Conservation (phyloP, 495 filamentous ascomycete genomes). For the Talaromyces nanjingensis region DNA sequence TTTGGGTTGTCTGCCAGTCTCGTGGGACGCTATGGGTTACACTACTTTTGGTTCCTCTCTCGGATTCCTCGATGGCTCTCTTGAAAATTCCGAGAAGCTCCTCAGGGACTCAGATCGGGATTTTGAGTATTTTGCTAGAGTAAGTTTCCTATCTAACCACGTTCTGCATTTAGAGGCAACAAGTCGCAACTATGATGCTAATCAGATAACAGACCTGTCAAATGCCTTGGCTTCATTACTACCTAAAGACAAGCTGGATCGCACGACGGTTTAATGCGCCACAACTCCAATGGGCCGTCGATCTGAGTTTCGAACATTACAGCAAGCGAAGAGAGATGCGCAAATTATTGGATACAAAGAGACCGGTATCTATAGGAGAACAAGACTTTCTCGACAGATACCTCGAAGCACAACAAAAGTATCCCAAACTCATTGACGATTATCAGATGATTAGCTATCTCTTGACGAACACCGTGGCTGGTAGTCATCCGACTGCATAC, state of each 20-base stretch:
- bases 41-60: conserved; percentile 24
- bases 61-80: conserved; percentile 19
- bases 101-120: conserved; percentile 17
- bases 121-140: conserved; percentile 28
- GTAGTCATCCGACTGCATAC: conserved; percentile 29
- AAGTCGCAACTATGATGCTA: neutral
- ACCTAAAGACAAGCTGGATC: conserved; percentile 21
- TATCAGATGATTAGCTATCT: conserved; percentile 18
- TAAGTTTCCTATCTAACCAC: conserved; percentile 8
- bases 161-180: neutral
- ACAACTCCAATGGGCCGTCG: conserved; percentile 18
- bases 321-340: conserved; percentile 13
- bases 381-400: conserved; percentile 20
- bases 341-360: neutral
- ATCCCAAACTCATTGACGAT: conserved; percentile 19
- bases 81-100: conserved; percentile 11
- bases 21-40: conserved; percentile 30
- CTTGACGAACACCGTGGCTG: conserved; percentile 25
- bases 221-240: conserved; percentile 16
- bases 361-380: neutral
- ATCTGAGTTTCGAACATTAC: conserved; percentile 18
- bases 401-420: conserved; percentile 17
- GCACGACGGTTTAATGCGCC: conserved; percentile 17
- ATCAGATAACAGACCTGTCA: conserved; percentile 13
- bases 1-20: conserved; percentile 15